A percentile compares a stretch with the other conserved stretches of the same genome.
Conservation (phyloP, 345 rosid genomes). For the Melastoma malabathricum region DNA sequence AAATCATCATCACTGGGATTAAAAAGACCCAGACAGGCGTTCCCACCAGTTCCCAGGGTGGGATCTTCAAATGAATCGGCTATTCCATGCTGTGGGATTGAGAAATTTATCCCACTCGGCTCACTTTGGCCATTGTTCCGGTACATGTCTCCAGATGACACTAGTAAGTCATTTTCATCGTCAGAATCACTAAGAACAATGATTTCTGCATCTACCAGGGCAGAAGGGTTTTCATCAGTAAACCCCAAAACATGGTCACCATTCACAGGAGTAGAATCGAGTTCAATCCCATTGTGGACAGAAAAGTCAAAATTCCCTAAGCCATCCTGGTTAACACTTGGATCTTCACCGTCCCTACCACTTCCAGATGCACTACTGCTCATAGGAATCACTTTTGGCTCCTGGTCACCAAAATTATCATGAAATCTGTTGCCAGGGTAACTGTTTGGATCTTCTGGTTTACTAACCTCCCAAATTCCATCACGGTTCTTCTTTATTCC, state of each 20-base stretch:
- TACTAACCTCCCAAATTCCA: conserved; percentile 91
- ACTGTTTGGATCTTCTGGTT: conserved; percentile 49
- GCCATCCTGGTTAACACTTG: conserved; percentile 86
- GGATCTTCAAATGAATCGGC: conserved; percentile 55
- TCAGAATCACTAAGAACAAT: conserved; percentile 92
- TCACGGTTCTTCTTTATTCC: conserved; percentile 72
- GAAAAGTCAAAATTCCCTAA: conserved; percentile 48
- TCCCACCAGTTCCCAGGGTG: conserved; percentile 33
- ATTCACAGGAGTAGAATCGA: conserved; percentile 64
- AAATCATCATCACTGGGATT: conserved; percentile 49
- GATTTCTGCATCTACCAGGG: conserved; percentile 46
- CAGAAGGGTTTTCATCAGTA: conserved; percentile 33
- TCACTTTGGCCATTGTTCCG: conserved; percentile 29
- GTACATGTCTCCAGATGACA: conserved; percentile 39
- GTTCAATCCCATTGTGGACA: conserved; percentile 47
- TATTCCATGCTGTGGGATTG: conserved; percentile 42
- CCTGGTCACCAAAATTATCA: conserved; percentile 31
- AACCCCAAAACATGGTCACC: conserved; percentile 40
- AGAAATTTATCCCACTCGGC: conserved; percentile 38
- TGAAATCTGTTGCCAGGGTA: conserved; percentile 54
- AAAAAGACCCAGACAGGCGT: conserved; percentile 55
- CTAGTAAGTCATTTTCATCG: conserved; percentile 51
- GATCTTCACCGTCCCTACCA: conserved; percentile 87
- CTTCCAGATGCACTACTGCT: conserved; percentile 90
- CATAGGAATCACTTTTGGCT: conserved; percentile 57